Conservation (phyloP, 371 early-diverging fungal species). For the Saksenaea oblongispora region DNA sequence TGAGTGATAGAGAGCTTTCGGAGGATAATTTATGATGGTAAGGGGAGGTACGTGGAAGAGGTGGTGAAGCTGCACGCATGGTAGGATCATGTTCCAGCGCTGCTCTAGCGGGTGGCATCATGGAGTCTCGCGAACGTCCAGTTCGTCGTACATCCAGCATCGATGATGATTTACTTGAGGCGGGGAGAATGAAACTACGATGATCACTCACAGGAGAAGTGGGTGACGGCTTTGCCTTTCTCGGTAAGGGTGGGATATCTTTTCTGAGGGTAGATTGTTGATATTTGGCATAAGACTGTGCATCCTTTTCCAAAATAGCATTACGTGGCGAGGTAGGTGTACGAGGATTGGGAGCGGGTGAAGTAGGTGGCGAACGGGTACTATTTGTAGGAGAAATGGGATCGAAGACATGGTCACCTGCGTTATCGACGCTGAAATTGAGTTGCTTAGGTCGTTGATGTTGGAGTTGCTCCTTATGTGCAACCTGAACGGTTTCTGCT, state of each 20-base stretch:
- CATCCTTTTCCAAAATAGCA: constrained; percentile 16
- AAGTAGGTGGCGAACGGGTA: constrained; percentile 6
- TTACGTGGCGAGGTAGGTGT: constrained; percentile 10
- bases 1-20: not conserved
- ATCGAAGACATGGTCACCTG: constrained; percentile 5
- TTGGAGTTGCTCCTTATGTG: constrained; percentile 15
- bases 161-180: constrained; percentile 31
- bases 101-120: constrained; percentile 30
- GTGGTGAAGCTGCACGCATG: constrained; percentile 44
- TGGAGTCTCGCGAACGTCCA: constrained; percentile 30
- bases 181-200: constrained; percentile 18
- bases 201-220: constrained; percentile 14
- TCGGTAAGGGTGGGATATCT: constrained; percentile 3
- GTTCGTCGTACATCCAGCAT: constrained; percentile 22
- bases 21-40: not conserved
- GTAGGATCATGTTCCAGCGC: constrained; percentile 39
- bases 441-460: constrained; percentile 14
- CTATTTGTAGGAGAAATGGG: not conserved
- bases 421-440: constrained; percentile 6
- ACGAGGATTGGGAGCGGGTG: not conserved
- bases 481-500: constrained; percentile 14
- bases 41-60: constrained; percentile 19
- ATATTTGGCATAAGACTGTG: constrained; percentile 17
- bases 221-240: constrained; percentile 5
- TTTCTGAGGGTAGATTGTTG: constrained; percentile 9